Conservation (phyloP, 495 filamentous ascomycete species). For the Penicillium flavigenum region DNA sequence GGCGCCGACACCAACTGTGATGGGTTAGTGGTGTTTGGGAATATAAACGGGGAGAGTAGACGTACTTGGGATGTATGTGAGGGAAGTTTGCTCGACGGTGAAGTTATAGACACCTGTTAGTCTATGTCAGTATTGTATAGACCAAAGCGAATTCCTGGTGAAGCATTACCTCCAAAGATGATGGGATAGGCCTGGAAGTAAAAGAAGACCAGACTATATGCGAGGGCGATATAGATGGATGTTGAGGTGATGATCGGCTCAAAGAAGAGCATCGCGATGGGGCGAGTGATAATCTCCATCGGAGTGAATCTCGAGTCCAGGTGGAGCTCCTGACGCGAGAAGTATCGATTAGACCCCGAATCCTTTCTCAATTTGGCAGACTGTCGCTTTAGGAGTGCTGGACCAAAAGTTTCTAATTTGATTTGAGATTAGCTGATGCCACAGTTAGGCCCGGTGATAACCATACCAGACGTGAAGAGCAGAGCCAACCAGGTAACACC, state of each 20-base stretch:
- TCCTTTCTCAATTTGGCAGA: slow-evolving; percentile 62
- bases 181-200: slow-evolving; percentile 68
- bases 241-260: slow-evolving; percentile 67
- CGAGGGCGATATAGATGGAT: slow-evolving; percentile 65
- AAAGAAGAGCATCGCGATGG: slow-evolving; percentile 45
- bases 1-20: slow-evolving; percentile 40
- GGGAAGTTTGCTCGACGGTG: slow-evolving; percentile 37
- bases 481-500: slow-evolving; percentile 45
- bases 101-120: slow-evolving; percentile 35
- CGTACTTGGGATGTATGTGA: slow-evolving; percentile 46
- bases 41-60: neutral
- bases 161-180: slow-evolving; percentile 51
- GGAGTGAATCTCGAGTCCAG: slow-evolving; percentile 41
- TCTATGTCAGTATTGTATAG: neutral
- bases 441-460: neutral
- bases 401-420: slow-evolving; percentile 63
- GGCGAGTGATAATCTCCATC: slow-evolving; percentile 48
- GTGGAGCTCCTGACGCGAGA: slow-evolving; percentile 42
- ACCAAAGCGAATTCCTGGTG: neutral
- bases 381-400: slow-evolving; percentile 62
- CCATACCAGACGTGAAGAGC: slow-evolving; percentile 49
- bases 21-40: slow-evolving; percentile 12
- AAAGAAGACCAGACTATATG: slow-evolving; percentile 73
- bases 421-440: slow-evolving; percentile 7
- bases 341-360: slow-evolving; percentile 47